phyloP scores from a whole-genome alignment of 2,329 filamentous ascomycete species.

The Falciphora oryzae region DNA sequence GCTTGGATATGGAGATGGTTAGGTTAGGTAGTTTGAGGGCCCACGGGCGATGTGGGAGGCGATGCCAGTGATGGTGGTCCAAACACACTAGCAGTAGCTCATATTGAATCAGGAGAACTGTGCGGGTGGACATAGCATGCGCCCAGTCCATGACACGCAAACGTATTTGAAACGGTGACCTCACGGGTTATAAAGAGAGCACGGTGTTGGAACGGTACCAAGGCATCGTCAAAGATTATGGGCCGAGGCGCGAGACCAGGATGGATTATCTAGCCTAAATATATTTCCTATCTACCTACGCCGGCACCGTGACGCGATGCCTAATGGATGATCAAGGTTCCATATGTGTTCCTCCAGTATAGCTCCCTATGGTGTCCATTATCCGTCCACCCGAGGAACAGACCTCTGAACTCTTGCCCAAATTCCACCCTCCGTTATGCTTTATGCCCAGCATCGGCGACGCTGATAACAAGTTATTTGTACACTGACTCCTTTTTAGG shows the following conservation, averaged over 20 bases:
- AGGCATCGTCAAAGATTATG: too few relatives aligned
- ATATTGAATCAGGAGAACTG: not conserved
- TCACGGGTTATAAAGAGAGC: too few relatives aligned
- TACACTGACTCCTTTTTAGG: not conserved
- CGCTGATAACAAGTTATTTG: not conserved
- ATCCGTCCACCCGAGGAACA: not conserved
- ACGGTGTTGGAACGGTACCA: too few relatives aligned
- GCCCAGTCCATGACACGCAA: not conserved
- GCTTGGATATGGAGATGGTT: not conserved
- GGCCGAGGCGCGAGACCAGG: not conserved
- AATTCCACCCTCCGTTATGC: conserved; percentile 11
- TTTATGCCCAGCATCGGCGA: not conserved
- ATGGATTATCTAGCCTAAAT: too few relatives aligned
- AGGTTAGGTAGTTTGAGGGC: not conserved
- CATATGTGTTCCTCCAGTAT: not conserved
- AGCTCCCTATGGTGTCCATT: not conserved
- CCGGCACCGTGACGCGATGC: too few relatives aligned
- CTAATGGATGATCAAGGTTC: not conserved
- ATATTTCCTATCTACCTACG: too few relatives aligned
- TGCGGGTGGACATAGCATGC: not conserved
- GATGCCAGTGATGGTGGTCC: too few relatives aligned
- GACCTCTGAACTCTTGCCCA: not conserved
- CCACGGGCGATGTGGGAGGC: not conserved
- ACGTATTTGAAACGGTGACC: too few relatives aligned
- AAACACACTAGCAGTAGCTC: not conserved